Conservation (phyloP, 164 flowering plant genomes). For the Macadamia integrifolia region DNA sequence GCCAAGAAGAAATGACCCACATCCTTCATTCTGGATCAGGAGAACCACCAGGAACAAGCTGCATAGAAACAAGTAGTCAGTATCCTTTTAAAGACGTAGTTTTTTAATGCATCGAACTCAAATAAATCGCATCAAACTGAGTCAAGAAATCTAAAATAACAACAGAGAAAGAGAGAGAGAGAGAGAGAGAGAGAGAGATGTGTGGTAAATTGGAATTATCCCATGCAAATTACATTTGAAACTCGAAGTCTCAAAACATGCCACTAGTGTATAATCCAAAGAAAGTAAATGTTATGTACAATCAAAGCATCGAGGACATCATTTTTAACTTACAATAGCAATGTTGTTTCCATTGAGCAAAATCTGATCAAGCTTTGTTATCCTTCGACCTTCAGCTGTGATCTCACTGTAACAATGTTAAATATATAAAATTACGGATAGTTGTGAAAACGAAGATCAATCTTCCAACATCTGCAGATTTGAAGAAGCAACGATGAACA, state of each 20-base stretch:
- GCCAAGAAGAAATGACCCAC: neutral
- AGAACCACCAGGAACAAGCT: constrained; percentile 86
- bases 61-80: constrained; percentile 20
- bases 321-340: constrained; percentile 72
- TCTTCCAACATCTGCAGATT: no score
- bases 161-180: no score
- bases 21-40: constrained; percentile 51
- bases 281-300: neutral
- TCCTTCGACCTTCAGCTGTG: constrained; percentile 85
- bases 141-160: no score
- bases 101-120: no score
- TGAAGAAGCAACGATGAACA: no score
- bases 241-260: no score
- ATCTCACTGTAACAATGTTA: constrained; percentile 55
- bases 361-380: constrained; percentile 95
- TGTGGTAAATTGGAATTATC: no score
- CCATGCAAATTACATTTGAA: no score
- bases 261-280: no score
- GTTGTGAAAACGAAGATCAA: neutral
- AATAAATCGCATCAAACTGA: no score
- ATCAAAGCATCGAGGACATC: neutral
- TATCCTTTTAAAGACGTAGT: neutral
- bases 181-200: no score
- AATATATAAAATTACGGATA: neutral
- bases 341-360: constrained; percentile 96